A percentile compares a stretch with the other conserved stretches of the same genome.
These are phyloP conservation scores for Phialophora chinensis DNA, from an alignment of 2,329 filamentous ascomycete species.

Conservation along the genomic window DNA sequence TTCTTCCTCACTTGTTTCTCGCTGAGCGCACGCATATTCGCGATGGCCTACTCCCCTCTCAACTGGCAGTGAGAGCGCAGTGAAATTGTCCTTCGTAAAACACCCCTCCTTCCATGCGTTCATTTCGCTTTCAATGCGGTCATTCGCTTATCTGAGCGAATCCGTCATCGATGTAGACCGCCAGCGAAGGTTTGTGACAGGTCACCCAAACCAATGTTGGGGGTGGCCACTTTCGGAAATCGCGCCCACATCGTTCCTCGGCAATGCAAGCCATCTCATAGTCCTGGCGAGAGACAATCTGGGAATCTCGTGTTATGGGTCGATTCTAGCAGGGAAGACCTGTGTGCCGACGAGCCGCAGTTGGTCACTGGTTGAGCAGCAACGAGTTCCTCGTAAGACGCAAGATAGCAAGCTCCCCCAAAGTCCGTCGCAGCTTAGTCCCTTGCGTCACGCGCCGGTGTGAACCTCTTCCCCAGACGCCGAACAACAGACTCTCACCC, in stretches of 20 bases:
- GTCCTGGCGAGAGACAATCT: not conserved
- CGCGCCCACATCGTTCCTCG: not conserved
- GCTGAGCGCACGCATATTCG: too few species aligned
- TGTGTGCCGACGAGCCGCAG: not conserved
- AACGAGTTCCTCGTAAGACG: not conserved
- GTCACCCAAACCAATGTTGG: not conserved
- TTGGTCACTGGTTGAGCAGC: not conserved
- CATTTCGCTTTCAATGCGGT: too few species aligned
- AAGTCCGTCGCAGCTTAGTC: not conserved
- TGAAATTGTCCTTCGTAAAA: too few species aligned
- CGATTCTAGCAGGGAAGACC: not conserved
- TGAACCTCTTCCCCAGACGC: not conserved
- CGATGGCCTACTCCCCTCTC: too few species aligned
- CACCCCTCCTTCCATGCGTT: too few species aligned
- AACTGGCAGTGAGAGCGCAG: too few species aligned
- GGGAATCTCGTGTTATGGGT: not conserved
- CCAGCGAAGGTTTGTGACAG: not conserved
- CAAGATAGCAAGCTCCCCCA: not conserved
- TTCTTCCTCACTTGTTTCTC: not conserved
- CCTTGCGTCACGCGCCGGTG: not conserved
- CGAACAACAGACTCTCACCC: not conserved
- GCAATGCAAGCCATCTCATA: not conserved
- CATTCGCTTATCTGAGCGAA: not conserved
- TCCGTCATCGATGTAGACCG: not conserved
- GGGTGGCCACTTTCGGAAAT: not conserved